Conservation (phyloP, 139 green algal species). For the Picochlorum sp. region DNA sequence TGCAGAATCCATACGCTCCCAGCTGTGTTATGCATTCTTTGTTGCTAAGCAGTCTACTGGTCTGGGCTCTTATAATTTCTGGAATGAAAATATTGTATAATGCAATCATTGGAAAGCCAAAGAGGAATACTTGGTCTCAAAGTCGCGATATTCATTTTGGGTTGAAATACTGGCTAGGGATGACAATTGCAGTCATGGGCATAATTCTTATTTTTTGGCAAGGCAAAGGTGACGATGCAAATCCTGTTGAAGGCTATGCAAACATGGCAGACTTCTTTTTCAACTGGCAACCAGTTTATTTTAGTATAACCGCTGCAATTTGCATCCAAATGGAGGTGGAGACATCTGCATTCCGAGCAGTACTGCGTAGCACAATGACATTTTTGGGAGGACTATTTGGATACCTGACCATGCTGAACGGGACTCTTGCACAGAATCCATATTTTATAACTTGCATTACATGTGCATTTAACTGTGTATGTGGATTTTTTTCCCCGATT, state of each 20-base stretch:
- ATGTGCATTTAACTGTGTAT: background rate
- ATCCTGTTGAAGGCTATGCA: background rate
- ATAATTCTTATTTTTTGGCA: slow-evolving; percentile 11
- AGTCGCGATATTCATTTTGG: background rate
- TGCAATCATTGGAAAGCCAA: background rate
- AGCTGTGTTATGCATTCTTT: background rate
- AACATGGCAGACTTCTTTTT: slow-evolving; percentile 1
- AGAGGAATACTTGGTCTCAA: background rate
- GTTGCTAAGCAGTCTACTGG: background rate
- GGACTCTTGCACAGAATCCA: slow-evolving; percentile 6
- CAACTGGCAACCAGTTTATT: slow-evolving; percentile 15
- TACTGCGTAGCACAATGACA: slow-evolving; percentile 8
- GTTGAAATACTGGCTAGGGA: slow-evolving; percentile 9
- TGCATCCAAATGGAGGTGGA: slow-evolving; percentile 17
- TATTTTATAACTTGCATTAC: slow-evolving; percentile 1
- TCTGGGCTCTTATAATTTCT: background rate
- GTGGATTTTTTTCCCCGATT: slow-evolving; percentile 6
- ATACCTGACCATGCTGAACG: slow-evolving; percentile 12
- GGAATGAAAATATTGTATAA: background rate
- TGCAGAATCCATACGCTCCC: background rate
- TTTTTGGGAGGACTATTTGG: slow-evolving; percentile 1
- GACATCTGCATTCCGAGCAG: background rate
- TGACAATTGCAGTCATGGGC: background rate
- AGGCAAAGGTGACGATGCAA: background rate
- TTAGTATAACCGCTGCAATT: slow-evolving; percentile 12